These are phyloP conservation scores for Ustilago sp. DNA, from an alignment of 1,284 basidiomycete genomes.

Conservation along the genomic window DNA sequence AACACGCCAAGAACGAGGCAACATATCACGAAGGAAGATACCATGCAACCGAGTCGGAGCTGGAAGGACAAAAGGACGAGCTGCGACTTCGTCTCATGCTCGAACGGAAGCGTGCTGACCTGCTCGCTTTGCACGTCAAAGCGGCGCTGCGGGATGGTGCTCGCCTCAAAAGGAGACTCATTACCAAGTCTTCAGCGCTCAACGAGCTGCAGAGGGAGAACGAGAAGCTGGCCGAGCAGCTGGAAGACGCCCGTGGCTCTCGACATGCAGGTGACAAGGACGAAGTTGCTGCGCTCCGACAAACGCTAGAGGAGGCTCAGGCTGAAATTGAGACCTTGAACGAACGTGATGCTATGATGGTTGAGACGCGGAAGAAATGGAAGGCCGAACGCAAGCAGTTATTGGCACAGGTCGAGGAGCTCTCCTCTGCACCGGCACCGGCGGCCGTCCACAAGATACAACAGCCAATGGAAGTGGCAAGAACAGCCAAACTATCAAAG, in stretches of 20 bases:
- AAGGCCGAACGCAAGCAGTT: constrained; percentile 46
- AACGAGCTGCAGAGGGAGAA: constrained; percentile 37
- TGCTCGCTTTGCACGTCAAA: constrained; percentile 35
- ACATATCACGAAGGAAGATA: constrained; percentile 34
- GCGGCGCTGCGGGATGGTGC: constrained; percentile 21
- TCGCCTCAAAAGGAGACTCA: constrained; percentile 33
- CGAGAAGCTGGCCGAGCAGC: constrained; percentile 28
- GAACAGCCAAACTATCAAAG: constrained; percentile 17
- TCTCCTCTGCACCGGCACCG: constrained; percentile 20
- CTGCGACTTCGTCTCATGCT: constrained; percentile 44
- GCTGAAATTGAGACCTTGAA: constrained; percentile 32
- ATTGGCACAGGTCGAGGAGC: constrained; percentile 28
- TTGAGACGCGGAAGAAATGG: constrained; percentile 44
- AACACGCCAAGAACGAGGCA: constrained; percentile 47
- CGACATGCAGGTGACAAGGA: constrained; percentile 1
- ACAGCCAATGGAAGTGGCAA: constrained; percentile 2
- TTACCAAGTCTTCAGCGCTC: constrained; percentile 16
- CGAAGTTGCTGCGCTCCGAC: constrained; percentile 8
- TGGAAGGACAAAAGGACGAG: constrained; percentile 41
- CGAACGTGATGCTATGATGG: constrained; percentile 48
- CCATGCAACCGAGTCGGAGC: constrained; percentile 30
- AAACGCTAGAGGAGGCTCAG: constrained; percentile 28
- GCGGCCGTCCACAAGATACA: not conserved
- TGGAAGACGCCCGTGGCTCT: constrained; percentile 27
- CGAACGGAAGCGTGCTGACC: constrained; percentile 45